A percentile compares a stretch with the other conserved stretches of the same genome.
These are phyloP conservation scores for Lentinula lateritia DNA, from an alignment of 768 basidiomycete species.

Conservation along the genomic window DNA sequence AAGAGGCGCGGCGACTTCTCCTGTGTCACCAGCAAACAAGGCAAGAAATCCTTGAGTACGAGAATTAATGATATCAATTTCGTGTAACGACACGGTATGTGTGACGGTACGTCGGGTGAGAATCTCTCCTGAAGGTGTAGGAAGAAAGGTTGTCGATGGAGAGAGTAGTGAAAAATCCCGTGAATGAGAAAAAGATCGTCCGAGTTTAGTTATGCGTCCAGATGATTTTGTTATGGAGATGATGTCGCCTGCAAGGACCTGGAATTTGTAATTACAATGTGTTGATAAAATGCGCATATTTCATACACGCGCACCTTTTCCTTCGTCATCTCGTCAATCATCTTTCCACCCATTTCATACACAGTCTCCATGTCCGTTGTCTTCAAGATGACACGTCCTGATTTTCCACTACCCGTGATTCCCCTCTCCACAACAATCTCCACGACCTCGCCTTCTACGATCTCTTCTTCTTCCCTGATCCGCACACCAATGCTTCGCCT, in stretches of 20 bases:
- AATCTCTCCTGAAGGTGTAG: constrained; percentile 96
- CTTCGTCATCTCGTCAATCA: constrained; percentile 96
- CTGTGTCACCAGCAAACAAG: constrained; percentile 91
- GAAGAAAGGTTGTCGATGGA: constrained; percentile 56
- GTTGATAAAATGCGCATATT: neutral
- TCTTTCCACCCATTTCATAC: constrained; percentile 97
- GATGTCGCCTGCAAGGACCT: constrained; percentile 86
- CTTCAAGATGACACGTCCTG: constrained; percentile 95
- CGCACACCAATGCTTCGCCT: constrained; percentile 94
- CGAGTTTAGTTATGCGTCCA: constrained; percentile 94
- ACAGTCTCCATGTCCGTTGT: constrained; percentile 99
- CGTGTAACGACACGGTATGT: constrained; percentile 95
- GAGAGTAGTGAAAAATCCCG: constrained; percentile 52
- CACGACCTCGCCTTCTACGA: constrained; percentile 97
- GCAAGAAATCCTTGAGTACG: constrained; percentile 98
- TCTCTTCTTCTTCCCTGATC: constrained; percentile 95
- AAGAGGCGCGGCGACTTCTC: constrained; percentile 97
- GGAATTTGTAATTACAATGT: neutral
- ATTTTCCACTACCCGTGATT: constrained; percentile 95
- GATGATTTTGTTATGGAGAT: constrained; percentile 97
- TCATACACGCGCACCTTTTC: constrained; percentile 54
- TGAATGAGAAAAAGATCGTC: constrained; percentile 93
- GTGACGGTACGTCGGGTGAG: constrained; percentile 97
- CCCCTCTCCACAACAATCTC: constrained; percentile 98
- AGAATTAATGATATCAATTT: constrained; percentile 99